phyloP scores from a whole-genome alignment of 768 basidiomycete species.

The Lactarius deliciosus region DNA sequence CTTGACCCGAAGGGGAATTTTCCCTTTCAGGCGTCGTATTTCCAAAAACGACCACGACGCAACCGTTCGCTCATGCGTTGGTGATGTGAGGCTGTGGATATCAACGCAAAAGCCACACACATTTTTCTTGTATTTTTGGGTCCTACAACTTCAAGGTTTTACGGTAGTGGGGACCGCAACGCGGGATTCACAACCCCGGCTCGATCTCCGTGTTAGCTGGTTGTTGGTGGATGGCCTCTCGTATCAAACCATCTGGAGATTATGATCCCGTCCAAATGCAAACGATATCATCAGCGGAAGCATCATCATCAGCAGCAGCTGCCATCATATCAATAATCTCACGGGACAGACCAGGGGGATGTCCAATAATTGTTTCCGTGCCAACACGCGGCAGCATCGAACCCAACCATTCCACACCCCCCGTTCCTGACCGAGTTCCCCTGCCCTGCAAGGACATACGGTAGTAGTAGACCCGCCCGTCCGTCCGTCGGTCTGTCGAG shows the following conservation, averaged over 20 bases:
- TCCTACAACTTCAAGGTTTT: background rate
- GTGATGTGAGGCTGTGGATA: background rate
- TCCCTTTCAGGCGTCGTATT: background rate
- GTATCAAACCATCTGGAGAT: background rate
- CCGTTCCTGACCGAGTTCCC: constrained; percentile 5
- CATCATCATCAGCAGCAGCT: background rate
- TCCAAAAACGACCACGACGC: background rate
- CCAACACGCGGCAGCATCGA: constrained; percentile 4
- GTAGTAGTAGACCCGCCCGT: background rate
- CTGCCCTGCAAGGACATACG: background rate
- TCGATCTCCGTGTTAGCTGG: background rate
- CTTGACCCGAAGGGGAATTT: background rate
- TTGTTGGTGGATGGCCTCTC: background rate
- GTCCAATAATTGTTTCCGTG: constrained; percentile 4
- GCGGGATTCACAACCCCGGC: background rate
- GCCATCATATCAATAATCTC: background rate
- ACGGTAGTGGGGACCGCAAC: background rate
- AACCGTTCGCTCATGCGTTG: background rate
- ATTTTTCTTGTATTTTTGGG: background rate
- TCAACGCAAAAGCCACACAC: background rate
- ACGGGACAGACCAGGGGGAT: background rate
- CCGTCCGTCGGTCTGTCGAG: background rate
- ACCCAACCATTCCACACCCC: background rate
- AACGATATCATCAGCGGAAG: background rate
- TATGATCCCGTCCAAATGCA: background rate